Evolutionary conservation across 306 rosid species (phyloP), one percentile per base, ranked within the genome.

Genomic region (Pyrus betulifolia): DNA sequence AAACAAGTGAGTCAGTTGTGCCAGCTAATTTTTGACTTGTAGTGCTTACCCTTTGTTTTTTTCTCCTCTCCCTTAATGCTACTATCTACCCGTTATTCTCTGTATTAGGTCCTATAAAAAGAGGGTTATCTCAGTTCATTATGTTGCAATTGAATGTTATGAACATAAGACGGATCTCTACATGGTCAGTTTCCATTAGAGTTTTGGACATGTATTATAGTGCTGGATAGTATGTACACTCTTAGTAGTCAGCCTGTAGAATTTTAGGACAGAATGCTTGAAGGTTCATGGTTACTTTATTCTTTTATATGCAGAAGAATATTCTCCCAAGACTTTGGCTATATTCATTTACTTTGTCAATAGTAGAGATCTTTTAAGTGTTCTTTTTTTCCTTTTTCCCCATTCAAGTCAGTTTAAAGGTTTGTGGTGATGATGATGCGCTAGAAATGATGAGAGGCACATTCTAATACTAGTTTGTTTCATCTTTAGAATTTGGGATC

Each of bases 1-100:
- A 69, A 95, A 92, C 90, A 95, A 95, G 99, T 96, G 84, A 92
- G 97, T 85, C 35, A 33, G 44, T 78, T 55, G 61, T 22, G 21
- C 61, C 3, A 45, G 27, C 49, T 60, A 69, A 4, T 18, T 68
- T 67, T 61, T n/a, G 30, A 46, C n/a, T 65, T n/a, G 15, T 38
- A 73, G 28, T 27, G 22, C 52, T 76, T 79, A 42, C 1, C 70
- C 22, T 6, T 68, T 17, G 33, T 67, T 57, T 33, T n/a, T 72
- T 17, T 18, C 62, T 66, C 61, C 45, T 22, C 65, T 71, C 44
- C 67, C 62, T 11, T 78, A 8, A 82, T 69, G 58, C 64, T 23
- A 33, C 62, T 30, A 11, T 67, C 14, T 35, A 3, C 70, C n/a
- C 2, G 8, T 49, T 49, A 15, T 49, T 6, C 14, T 18, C 13